Base-by-base conservation (phyloP, 441 rosid species). In the Euphorbia celastroides region DNA sequence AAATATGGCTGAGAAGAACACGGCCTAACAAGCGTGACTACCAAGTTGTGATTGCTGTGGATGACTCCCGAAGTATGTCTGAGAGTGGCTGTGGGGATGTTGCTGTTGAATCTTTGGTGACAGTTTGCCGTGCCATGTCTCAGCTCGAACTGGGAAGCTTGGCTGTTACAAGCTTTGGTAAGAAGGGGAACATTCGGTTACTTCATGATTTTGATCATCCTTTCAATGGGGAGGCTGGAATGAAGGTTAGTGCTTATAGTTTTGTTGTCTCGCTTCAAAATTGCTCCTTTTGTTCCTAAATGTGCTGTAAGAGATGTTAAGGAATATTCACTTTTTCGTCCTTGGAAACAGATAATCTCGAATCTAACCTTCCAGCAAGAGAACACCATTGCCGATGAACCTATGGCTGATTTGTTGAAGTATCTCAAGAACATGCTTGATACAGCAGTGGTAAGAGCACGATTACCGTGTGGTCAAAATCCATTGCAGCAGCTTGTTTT, bases 401-500 rank as follows among this genome's bases (percentile, higher is more conserved):
- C 99, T 22, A 92, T 95, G 44, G 84, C 80, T 60, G 95, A 95
- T 76, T 84, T 95, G 31, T 72, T 95, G 71, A 86, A 66, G 80
- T 81, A 82, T 81, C 68, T 92, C 76, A 80, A 82, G 71, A 80
- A 83, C 44, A 81, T 86, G 88, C 86, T 95, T 57, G 96, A 95
- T 60, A 57, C 75, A 65, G 79, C 94, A 27, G 96, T 87, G 61
- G 65, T 81, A 50, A 86, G 72, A 60, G 90, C 97, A 20, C 73
- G 96, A 22, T 93, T 85, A 34, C 88, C 98, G 36, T 88, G 87
- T 25, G 93, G 98, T 22, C 95, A 89, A 70, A 95, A 92, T 79
- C 97, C 98, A 0, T 85, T 95, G 14, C 96, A 92, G 79, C 98
- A 95, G 79, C 98, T 95, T 69, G 99, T 95, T 62, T 80, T 95